These are phyloP conservation scores for Colletotrichum endophyticum DNA, from an alignment of 2,329 filamentous ascomycete genomes.

Conservation along the genomic window DNA sequence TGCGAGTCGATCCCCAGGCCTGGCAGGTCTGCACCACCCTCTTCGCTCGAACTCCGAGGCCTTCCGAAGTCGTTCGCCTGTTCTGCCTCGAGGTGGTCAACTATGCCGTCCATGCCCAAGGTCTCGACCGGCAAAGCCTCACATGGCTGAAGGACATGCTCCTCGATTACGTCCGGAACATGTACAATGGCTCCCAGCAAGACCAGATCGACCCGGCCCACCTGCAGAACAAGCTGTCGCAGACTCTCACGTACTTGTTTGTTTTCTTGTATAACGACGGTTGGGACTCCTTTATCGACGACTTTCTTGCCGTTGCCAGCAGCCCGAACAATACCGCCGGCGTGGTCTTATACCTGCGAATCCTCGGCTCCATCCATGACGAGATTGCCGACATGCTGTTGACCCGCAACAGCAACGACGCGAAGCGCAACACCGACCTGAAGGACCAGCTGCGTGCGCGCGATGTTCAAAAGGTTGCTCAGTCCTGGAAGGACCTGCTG, in stretches of 20 bases:
- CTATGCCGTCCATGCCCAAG: conserved; percentile 82
- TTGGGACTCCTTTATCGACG: conserved; percentile 91
- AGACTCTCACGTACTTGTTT: conserved; percentile 94
- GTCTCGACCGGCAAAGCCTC: conserved; percentile 75
- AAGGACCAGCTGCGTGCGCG: conserved; percentile 89
- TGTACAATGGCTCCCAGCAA: conserved; percentile 68
- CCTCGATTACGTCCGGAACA: conserved; percentile 78
- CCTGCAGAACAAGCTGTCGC: conserved; percentile 96
- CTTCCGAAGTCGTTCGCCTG: conserved; percentile 84
- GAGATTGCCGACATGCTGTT: conserved; percentile 95
- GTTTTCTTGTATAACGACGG: conserved; percentile 82
- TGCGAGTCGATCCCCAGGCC: conserved; percentile 81
- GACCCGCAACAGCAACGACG: conserved; percentile 76
- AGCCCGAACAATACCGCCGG: conserved; percentile 66
- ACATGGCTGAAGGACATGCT: conserved; percentile 80
- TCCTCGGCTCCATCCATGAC: conserved; percentile 90
- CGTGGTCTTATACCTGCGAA: conserved; percentile 85
- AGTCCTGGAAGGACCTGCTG: conserved; percentile 91
- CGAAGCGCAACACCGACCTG: conserved; percentile 84
- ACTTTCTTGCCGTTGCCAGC: conserved; percentile 80
- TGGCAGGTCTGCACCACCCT: conserved; percentile 90
- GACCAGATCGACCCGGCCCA: conserved; percentile 70
- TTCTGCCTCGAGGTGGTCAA: conserved; percentile 93
- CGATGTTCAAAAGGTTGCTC: conserved; percentile 87
- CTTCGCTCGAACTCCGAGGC: conserved; percentile 78